phyloP scores from a whole-genome alignment of 1,284 basidiomycete species.

The Cutaneotrichosporon sp. region DNA sequence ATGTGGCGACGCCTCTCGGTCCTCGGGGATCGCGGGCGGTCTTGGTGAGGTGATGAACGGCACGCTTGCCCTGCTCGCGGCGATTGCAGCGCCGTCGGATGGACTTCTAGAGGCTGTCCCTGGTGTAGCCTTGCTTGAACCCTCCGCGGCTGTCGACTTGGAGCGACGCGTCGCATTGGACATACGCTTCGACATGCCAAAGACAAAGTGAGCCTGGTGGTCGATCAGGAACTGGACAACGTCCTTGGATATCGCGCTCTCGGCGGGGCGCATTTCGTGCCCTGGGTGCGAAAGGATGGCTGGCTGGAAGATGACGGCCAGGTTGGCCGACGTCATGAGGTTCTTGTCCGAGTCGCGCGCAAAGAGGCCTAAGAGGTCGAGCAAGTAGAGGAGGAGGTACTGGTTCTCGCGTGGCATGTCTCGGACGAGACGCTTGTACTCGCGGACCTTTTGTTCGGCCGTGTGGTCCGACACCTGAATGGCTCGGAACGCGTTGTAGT shows the following conservation, averaged over 20 bases:
- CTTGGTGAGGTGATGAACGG: neutral
- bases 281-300: slow-evolving; percentile 83
- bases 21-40: neutral
- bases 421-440: slow-evolving; percentile 81
- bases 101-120: neutral
- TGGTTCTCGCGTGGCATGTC: slow-evolving; percentile 84
- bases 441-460: slow-evolving; percentile 66
- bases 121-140: neutral
- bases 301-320: slow-evolving; percentile 91
- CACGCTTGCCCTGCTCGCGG: neutral
- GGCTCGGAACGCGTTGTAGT: slow-evolving; percentile 88
- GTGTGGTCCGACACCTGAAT: slow-evolving; percentile 57
- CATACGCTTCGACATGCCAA: slow-evolving; percentile 39
- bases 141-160: neutral
- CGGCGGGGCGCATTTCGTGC: slow-evolving; percentile 75
- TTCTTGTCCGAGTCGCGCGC: slow-evolving; percentile 87
- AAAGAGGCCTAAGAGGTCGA: slow-evolving; percentile 93
- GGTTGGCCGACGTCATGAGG: slow-evolving; percentile 90
- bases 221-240: slow-evolving; percentile 93
- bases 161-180: slow-evolving; percentile 2
- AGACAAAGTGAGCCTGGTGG: slow-evolving; percentile 48
- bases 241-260: slow-evolving; percentile 81
- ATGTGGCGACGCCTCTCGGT: slow-evolving; percentile 5
- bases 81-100: neutral
- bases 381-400: slow-evolving; percentile 90